phyloP scores from a whole-genome alignment of 371 early-diverging fungal species.

The Pancytospora philotis region DNA sequence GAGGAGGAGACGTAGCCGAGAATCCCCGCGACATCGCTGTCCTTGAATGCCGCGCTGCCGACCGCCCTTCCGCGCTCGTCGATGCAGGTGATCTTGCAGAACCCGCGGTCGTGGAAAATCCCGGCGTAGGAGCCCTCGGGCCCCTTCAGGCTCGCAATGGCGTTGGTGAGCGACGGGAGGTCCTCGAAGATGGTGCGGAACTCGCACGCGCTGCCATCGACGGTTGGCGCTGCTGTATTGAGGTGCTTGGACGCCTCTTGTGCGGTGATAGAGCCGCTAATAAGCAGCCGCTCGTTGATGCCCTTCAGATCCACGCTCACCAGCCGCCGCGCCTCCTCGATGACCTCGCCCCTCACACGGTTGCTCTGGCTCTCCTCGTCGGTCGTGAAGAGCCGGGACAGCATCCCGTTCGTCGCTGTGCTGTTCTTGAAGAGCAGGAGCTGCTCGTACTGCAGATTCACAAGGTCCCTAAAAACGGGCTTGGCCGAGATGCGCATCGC shows the following conservation, averaged over 20 bases:
- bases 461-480: background rate
- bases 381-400: no score
- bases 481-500: background rate
- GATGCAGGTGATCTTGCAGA: slow-evolving; percentile 13
- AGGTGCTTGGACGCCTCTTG: slow-evolving; percentile 3
- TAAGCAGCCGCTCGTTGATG: background rate
- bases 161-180: slow-evolving; percentile 3
- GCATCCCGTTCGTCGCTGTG: no score
- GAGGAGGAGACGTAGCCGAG: slow-evolving; percentile 2
- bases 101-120: slow-evolving; percentile 11
- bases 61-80: slow-evolving; percentile 29
- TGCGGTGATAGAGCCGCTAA: slow-evolving; percentile 6
- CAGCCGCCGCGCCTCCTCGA: no score
- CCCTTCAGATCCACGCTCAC: background rate
- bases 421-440: no score
- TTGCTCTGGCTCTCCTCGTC: no score
- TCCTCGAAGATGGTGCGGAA: no score
- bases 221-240: background rate
- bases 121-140: slow-evolving; percentile 19
- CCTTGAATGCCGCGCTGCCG: slow-evolving; percentile 14
- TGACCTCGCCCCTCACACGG: no score
- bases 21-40: slow-evolving; percentile 2
- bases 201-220: background rate
- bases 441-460: no score
- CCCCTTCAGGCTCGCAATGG: slow-evolving; percentile 12